Evolutionary conservation across 2,329 filamentous ascomycete genomes (phyloP).

Genomic region (Xylariomycetidae sp.): DNA sequence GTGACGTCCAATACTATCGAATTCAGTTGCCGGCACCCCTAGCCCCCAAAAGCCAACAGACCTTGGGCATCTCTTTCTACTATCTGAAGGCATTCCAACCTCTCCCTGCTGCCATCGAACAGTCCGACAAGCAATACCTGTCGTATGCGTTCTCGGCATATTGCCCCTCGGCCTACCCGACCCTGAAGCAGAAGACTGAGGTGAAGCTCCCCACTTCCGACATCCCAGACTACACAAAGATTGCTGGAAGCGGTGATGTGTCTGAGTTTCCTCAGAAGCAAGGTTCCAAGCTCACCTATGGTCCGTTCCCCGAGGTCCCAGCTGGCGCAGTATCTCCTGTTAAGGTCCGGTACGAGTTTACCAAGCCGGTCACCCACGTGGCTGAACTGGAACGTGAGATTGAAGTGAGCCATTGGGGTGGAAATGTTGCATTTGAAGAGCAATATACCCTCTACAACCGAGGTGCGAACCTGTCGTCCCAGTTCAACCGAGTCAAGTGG

Average conservation of each 20-base stretch:
- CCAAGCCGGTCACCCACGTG: conserved; percentile 80
- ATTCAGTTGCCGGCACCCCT: conserved; percentile 75
- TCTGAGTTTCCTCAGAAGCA: conserved; percentile 68
- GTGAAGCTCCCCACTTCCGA: conserved; percentile 77
- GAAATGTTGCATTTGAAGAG: conserved; percentile 93
- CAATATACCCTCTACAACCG: conserved; percentile 84
- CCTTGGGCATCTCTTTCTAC: conserved; percentile 81
- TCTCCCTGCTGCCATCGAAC: conserved; percentile 76
- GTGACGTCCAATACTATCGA: conserved; percentile 76
- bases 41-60: conserved; percentile 71
- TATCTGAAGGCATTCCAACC: conserved; percentile 74
- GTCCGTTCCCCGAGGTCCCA: conserved; percentile 78
- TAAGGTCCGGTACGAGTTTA: conserved; percentile 89
- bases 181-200: conserved; percentile 94
- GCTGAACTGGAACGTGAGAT: conserved; percentile 80
- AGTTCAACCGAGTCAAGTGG: conserved; percentile 76
- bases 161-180: conserved; percentile 75
- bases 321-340: conserved; percentile 70
- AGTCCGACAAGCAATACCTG: conserved; percentile 83
- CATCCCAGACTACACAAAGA: conserved; percentile 79
- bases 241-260: conserved; percentile 60
- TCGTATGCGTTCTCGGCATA: conserved; percentile 83
- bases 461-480: conserved; percentile 69
- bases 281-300: conserved; percentile 83
- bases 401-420: conserved; percentile 97